phyloP scores from a whole-genome alignment of 2,329 filamentous ascomycete genomes.

The Colletotrichum noveboracense region DNA sequence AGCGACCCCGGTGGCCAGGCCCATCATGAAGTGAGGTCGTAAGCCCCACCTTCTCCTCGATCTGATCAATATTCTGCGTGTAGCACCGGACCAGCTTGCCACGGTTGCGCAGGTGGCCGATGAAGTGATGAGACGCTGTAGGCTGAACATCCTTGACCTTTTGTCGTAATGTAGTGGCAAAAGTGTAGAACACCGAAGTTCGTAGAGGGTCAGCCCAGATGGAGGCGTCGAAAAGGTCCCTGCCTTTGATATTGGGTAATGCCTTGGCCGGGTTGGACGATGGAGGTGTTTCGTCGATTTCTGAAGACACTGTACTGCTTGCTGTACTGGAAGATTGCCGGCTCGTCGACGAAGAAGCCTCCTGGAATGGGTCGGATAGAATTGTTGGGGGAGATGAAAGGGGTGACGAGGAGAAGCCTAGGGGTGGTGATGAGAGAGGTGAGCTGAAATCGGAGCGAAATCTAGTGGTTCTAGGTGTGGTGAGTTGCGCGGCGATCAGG shows the following conservation, averaged over 20 bases:
- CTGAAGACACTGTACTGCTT: slow-evolving; percentile 47
- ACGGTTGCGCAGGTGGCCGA: slow-evolving; percentile 68
- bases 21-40: slow-evolving; percentile 67
- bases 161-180: slow-evolving; percentile 70
- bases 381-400: slow-evolving; percentile 61
- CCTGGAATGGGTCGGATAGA: slow-evolving; percentile 56
- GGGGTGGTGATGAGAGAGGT: slow-evolving; percentile 41
- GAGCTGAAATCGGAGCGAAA: slow-evolving; percentile 29
- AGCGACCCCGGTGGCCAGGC: slow-evolving; percentile 65
- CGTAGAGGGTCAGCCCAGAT: slow-evolving; percentile 72
- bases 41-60: slow-evolving; percentile 74
- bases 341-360: slow-evolving; percentile 38
- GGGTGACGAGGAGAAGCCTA: slow-evolving; percentile 52
- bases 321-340: slow-evolving; percentile 35
- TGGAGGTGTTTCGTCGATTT: slow-evolving; percentile 48
- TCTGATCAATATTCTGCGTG: slow-evolving; percentile 77
- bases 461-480: not conserved
- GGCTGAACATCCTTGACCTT: slow-evolving; percentile 68
- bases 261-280: slow-evolving; percentile 39
- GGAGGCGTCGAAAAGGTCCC: slow-evolving; percentile 73
- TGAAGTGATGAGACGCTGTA: slow-evolving; percentile 71
- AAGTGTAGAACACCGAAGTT: slow-evolving; percentile 75
- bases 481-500: not conserved
- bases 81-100: slow-evolving; percentile 75
- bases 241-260: slow-evolving; percentile 70